Conservation (phyloP, 371 early-diverging fungal genomes). For the Spraguea lophii region DNA sequence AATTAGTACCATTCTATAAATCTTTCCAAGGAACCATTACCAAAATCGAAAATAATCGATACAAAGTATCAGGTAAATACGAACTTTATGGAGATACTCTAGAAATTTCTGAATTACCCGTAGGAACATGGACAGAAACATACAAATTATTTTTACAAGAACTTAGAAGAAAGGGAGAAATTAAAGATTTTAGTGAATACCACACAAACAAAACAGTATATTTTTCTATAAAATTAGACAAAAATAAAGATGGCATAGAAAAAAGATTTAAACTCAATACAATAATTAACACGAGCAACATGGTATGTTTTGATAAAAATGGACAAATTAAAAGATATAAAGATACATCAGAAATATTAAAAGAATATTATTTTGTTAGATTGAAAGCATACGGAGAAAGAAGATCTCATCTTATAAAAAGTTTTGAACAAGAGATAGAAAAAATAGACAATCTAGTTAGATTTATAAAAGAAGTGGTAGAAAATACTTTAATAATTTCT, state of each 20-base stretch:
- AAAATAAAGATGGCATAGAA: conserved; percentile 48
- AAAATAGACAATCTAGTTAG: conserved; percentile 68
- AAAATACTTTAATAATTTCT: conserved; percentile 57
- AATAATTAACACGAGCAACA: conserved; percentile 58
- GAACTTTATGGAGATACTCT: conserved; percentile 55
- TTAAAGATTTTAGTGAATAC: conserved; percentile 48
- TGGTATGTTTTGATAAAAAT: conserved; percentile 82
- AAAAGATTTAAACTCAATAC: conserved; percentile 61
- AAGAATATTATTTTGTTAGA: conserved; percentile 72
- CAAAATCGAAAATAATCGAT: conserved; percentile 49
- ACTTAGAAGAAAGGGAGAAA: conserved; percentile 51
- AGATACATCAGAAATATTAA: conserved; percentile 59
- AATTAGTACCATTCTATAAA: conserved; percentile 84
- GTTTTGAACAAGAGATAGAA: conserved; percentile 54
- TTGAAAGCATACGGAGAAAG: conserved; percentile 64
- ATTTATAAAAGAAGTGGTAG: conserved; percentile 73
- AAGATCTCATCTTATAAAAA: conserved; percentile 60
- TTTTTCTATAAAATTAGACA: conserved; percentile 58
- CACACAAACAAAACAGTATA: conserved; percentile 53
- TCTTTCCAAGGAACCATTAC: conserved; percentile 65
- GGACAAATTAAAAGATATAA: conserved; percentile 67
- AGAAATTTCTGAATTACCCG: conserved; percentile 75
- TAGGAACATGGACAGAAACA: conserved; percentile 72
- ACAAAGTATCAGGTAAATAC: conserved; percentile 55
- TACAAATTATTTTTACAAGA: conserved; percentile 71